A percentile compares a stretch with the other conserved stretches of the same genome.
These are phyloP conservation scores for Salinomyces thailandicus DNA, from an alignment of 2,329 filamentous ascomycete species.

Conservation along the genomic window DNA sequence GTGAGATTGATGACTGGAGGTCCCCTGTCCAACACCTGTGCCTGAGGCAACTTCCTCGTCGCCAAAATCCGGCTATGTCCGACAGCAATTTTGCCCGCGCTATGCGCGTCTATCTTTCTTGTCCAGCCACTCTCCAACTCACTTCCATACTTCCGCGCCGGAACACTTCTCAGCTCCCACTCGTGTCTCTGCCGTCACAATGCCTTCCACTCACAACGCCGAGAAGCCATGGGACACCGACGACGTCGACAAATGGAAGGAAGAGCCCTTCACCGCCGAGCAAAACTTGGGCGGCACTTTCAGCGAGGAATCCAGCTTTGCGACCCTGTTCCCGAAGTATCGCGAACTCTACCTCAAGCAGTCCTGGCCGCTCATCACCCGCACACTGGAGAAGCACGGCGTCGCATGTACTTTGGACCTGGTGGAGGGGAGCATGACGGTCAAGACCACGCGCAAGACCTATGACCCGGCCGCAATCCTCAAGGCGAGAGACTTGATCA, in stretches of 20 bases:
- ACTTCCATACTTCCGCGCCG: no score
- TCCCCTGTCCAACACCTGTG: no score
- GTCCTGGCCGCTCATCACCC: slow-evolving; percentile 84
- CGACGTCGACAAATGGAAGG: slow-evolving; percentile 95
- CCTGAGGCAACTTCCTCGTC: no score
- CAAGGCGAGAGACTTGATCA: slow-evolving; percentile 89
- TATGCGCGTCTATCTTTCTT: no score
- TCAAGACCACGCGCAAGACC: slow-evolving; percentile 86
- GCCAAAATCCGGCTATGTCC: no score
- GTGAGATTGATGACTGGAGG: no score
- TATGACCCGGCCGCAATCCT: slow-evolving; percentile 87
- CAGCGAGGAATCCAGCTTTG: slow-evolving; percentile 85
- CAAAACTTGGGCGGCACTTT: slow-evolving; percentile 83
- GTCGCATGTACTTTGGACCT: slow-evolving; percentile 89
- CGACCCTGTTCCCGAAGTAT: slow-evolving; percentile 82
- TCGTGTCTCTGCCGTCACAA: slow-evolving; percentile 29
- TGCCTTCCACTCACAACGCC: slow-evolving; percentile 82
- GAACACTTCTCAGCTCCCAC: slow-evolving; percentile 5
- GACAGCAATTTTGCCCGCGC: no score
- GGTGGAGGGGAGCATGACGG: slow-evolving; percentile 91
- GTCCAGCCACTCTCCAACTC: no score
- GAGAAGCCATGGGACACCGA: slow-evolving; percentile 95
- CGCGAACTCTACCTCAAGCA: slow-evolving; percentile 88
- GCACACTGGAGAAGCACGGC: slow-evolving; percentile 72
- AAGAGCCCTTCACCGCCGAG: slow-evolving; percentile 71